These are phyloP conservation scores for Xylaria telfairii DNA, from an alignment of 495 filamentous ascomycete genomes.

Conservation along the genomic window DNA sequence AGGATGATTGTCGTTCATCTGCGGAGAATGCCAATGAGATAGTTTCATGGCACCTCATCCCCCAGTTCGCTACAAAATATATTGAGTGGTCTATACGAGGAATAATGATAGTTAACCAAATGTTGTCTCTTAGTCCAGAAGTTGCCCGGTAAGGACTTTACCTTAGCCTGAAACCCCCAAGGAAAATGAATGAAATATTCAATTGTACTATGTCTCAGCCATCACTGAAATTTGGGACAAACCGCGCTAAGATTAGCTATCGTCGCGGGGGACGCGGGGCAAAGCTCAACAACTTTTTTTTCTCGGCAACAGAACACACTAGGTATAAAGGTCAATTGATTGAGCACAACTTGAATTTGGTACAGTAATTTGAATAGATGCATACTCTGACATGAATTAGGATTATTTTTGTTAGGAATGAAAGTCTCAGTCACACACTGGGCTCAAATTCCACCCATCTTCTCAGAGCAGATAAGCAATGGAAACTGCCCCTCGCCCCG, in stretches of 20 bases:
- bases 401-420: background rate
- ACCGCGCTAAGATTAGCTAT: background rate
- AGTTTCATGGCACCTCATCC: too few relatives aligned
- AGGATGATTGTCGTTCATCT: too few relatives aligned
- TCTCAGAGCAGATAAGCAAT: background rate
- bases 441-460: background rate
- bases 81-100: too few relatives aligned
- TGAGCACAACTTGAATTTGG: background rate
- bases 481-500: constrained; percentile 29
- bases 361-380: background rate
- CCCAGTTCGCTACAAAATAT: too few relatives aligned
- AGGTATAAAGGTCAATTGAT: too few relatives aligned
- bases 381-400: background rate
- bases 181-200: too few relatives aligned
- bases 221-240: too few relatives aligned
- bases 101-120: too few relatives aligned
- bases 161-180: background rate
- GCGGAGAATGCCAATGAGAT: too few relatives aligned
- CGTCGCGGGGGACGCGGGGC: background rate
- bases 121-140: too few relatives aligned
- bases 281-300: background rate
- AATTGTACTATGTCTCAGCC: too few relatives aligned
- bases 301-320: background rate
- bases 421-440: background rate
- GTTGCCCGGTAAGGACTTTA: too few relatives aligned